Evolutionary conservation across 2,329 filamentous ascomycete species (phyloP).

Genomic region (Elsinoe perseae): DNA sequence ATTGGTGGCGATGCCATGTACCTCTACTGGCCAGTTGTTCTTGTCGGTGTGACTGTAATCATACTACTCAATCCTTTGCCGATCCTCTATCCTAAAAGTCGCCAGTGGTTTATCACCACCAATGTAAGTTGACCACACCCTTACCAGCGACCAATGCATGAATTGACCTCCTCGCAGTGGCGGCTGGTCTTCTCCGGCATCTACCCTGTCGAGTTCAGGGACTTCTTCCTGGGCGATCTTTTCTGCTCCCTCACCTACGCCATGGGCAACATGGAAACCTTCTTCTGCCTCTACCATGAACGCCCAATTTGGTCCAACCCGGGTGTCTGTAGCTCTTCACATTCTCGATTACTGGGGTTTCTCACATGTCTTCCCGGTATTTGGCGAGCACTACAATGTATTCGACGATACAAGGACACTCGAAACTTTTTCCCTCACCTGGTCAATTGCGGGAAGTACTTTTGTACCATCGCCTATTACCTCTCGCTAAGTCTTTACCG

Average conservation of each 20-base stretch:
- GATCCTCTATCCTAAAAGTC: constrained; percentile 64
- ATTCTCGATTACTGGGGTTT: constrained; percentile 80
- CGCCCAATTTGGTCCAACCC: constrained; percentile 59
- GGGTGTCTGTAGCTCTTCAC: constrained; percentile 70
- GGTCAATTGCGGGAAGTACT: constrained; percentile 87
- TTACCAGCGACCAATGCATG: not conserved
- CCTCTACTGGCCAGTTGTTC: constrained; percentile 76
- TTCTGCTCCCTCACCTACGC: constrained; percentile 92
- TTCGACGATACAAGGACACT: constrained; percentile 83
- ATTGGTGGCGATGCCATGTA: constrained; percentile 61
- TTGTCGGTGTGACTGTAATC: constrained; percentile 60
- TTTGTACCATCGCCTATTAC: constrained; percentile 72
- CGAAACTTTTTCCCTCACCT: constrained; percentile 84
- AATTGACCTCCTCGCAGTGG: constrained; percentile 54
- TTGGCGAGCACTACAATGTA: constrained; percentile 83
- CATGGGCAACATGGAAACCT: constrained; percentile 80
- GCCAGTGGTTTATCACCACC: constrained; percentile 83
- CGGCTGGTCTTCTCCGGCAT: constrained; percentile 75
- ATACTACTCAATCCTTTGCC: constrained; percentile 66
- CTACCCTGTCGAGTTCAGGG: constrained; percentile 90
- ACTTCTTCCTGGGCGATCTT: constrained; percentile 97
- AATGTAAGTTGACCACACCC: constrained; percentile 52
- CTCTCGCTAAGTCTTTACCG: constrained; percentile 76
- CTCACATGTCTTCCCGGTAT: constrained; percentile 75
- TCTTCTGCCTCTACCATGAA: constrained; percentile 87